phyloP scores from a whole-genome alignment of 139 green algal species.

The Bryopsis sp. region DNA sequence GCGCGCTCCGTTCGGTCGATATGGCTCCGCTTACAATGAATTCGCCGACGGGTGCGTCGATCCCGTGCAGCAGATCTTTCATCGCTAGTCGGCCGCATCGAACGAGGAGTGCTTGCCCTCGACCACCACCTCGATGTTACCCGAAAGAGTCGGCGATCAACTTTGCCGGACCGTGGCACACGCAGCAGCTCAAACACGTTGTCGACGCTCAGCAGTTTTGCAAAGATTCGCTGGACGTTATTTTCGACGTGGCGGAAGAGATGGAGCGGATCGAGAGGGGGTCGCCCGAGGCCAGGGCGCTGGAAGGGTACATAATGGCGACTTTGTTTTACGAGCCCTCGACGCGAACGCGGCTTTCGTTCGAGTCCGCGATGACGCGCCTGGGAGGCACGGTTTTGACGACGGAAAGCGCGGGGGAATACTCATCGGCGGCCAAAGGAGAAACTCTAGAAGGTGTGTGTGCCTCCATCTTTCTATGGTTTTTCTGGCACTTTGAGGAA shows the following conservation, averaged over 20 bases:
- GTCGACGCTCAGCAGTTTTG: constrained; percentile 91
- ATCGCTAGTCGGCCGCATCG: no score
- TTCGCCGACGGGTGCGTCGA: no score
- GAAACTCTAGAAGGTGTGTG: constrained; percentile 91
- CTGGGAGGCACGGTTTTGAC: constrained; percentile 90
- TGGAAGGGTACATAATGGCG: constrained; percentile 89
- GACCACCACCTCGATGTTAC: no score
- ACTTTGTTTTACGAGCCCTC: constrained; percentile 99
- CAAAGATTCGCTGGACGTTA: constrained; percentile 55
- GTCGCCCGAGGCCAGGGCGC: constrained; percentile 45
- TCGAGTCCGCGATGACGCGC: constrained; percentile 89
- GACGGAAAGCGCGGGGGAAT: constrained; percentile 93
- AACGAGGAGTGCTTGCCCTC: no score
- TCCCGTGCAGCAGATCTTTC: no score
- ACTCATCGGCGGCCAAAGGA: constrained; percentile 95
- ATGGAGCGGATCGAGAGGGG: constrained; percentile 68
- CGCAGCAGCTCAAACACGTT: constrained; percentile 49
- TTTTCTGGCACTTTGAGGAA: constrained; percentile 9
- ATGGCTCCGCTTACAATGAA: no score
- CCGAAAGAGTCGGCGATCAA: constrained; percentile 4
- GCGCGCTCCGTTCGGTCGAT: no score
- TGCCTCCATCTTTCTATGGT: not conserved
- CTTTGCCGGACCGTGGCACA: constrained; percentile 13
- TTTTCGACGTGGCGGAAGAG: constrained; percentile 74
- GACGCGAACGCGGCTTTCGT: constrained; percentile 92